A percentile compares a stretch with the other conserved stretches of the same genome.
Evolutionary conservation across 805 yeast species (phyloP).

Genomic region (Saccharomyces paradoxus): DNA sequence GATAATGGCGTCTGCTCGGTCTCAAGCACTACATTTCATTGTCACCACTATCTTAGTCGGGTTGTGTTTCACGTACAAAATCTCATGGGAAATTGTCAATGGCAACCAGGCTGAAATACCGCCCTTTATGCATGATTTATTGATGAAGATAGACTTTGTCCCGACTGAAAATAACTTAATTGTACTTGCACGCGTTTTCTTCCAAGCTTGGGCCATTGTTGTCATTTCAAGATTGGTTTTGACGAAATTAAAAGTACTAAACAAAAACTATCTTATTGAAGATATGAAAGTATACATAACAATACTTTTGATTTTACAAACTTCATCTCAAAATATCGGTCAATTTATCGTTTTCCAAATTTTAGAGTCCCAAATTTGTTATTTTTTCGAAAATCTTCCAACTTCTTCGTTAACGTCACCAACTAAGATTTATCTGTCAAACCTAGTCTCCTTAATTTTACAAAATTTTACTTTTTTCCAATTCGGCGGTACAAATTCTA

Average conservation of each 20-base stretch:
- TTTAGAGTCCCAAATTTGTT: slow-evolving; percentile 5
- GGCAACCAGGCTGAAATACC: slow-evolving; percentile 33
- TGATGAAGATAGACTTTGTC: background rate
- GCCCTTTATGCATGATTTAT: background rate
- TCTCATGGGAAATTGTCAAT: slow-evolving; percentile 43
- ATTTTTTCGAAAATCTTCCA: background rate
- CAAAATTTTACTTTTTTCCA: slow-evolving; percentile 79
- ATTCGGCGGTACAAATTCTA: slow-evolving; percentile 83
- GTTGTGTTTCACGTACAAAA: slow-evolving; percentile 46
- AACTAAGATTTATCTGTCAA: slow-evolving; percentile 2
- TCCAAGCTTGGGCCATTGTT: slow-evolving; percentile 27
- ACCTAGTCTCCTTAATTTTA: slow-evolving; percentile 36
- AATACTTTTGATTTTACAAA: slow-evolving; percentile 41
- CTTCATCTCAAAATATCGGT: slow-evolving; percentile 42
- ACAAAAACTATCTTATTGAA: slow-evolving; percentile 2
- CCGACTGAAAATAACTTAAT: slow-evolving; percentile 13
- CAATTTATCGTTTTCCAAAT: slow-evolving; percentile 36
- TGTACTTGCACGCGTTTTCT: slow-evolving; percentile 32
- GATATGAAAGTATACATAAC: slow-evolving; percentile 25
- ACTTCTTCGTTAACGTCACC: background rate
- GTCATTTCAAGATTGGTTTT: slow-evolving; percentile 28
- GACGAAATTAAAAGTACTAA: slow-evolving; percentile 7
- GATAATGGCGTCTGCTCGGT: background rate
- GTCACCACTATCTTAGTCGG: slow-evolving; percentile 32
- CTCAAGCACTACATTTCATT: background rate